phyloP scores from a whole-genome alignment of 2,329 filamentous ascomycete genomes.

The Dothistroma septosporum region DNA sequence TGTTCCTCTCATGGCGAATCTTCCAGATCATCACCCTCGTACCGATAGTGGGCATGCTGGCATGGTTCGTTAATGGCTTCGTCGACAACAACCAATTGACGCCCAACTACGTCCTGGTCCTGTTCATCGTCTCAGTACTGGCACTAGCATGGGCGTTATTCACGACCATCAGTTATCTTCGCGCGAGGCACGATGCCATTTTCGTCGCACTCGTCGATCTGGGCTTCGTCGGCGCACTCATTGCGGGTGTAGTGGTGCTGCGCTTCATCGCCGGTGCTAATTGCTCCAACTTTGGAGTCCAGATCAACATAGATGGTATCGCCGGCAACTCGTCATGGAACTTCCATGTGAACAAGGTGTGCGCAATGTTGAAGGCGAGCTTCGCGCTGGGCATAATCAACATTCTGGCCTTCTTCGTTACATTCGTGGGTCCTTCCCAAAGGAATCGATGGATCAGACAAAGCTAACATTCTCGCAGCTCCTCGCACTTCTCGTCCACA shows the following conservation, averaged over 20 bases:
- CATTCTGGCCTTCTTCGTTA: conserved; percentile 72
- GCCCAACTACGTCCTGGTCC: conserved; percentile 57
- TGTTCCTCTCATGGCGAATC: conserved; percentile 60
- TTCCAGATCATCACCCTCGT: conserved; percentile 60
- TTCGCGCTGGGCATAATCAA: conserved; percentile 93
- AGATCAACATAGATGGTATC: conserved; percentile 32
- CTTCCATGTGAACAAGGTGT: conserved; percentile 66
- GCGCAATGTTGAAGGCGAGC: conserved; percentile 84
- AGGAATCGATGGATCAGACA: not conserved
- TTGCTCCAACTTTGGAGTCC: conserved; percentile 58
- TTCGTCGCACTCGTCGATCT: conserved; percentile 62
- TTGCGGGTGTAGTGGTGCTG: conserved; percentile 57
- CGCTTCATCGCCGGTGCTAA: conserved; percentile 57
- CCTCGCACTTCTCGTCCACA: conserved; percentile 60
- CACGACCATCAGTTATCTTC: conserved; percentile 57
- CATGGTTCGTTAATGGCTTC: conserved; percentile 60
- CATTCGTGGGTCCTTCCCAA: conserved; percentile 51
- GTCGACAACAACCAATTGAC: conserved; percentile 55
- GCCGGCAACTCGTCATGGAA: conserved; percentile 36
- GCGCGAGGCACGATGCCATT: conserved; percentile 54
- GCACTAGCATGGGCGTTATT: conserved; percentile 59
- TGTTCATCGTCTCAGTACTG: conserved; percentile 62
- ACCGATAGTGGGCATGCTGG: conserved; percentile 60
- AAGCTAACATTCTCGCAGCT: conserved; percentile 31
- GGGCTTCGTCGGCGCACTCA: conserved; percentile 60